Evolutionary conservation across 2,329 filamentous ascomycete species (phyloP).

Genomic region (Periglandula ipomoeae): DNA sequence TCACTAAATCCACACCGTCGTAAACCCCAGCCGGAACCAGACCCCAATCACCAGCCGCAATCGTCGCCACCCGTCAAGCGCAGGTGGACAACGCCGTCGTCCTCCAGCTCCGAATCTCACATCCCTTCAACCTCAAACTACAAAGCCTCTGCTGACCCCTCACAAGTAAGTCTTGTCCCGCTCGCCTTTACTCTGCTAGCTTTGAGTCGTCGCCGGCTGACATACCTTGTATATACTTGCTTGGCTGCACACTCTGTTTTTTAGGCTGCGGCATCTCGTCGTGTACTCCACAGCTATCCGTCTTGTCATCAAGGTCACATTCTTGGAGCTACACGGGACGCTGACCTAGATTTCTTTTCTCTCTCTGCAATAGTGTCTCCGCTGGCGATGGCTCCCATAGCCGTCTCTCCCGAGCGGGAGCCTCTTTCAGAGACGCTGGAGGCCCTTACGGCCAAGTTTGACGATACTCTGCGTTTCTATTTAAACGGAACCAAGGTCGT

Average conservation of each 20-base stretch:
- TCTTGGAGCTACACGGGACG: not conserved
- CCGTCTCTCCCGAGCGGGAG: slow-evolving; percentile 40
- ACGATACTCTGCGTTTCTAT: slow-evolving; percentile 86
- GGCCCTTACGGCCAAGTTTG: slow-evolving; percentile 62
- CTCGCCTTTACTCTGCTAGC: not conserved
- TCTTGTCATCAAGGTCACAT: not conserved
- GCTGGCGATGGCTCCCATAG: slow-evolving; percentile 44
- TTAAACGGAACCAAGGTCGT: slow-evolving; percentile 88
- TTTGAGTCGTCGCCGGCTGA: not conserved
- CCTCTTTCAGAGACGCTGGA: slow-evolving; percentile 23
- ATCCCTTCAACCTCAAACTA: not conserved
- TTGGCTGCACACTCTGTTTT: not conserved
- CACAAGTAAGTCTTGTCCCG: not conserved
- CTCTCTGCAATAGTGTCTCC: not conserved
- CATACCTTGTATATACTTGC: not conserved
- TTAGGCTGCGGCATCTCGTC: not conserved
- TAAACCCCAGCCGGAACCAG: not conserved
- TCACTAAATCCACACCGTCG: not conserved
- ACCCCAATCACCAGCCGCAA: not conserved
- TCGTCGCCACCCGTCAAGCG: slow-evolving; percentile 5
- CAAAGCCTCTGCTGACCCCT: slow-evolving; percentile 1
- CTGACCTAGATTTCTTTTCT: not conserved
- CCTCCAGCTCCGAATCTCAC: not conserved
- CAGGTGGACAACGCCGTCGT: slow-evolving; percentile 5
- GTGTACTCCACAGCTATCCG: not conserved